Conservation (phyloP, 2,329 filamentous ascomycete genomes). For the Fusarium globosum region DNA sequence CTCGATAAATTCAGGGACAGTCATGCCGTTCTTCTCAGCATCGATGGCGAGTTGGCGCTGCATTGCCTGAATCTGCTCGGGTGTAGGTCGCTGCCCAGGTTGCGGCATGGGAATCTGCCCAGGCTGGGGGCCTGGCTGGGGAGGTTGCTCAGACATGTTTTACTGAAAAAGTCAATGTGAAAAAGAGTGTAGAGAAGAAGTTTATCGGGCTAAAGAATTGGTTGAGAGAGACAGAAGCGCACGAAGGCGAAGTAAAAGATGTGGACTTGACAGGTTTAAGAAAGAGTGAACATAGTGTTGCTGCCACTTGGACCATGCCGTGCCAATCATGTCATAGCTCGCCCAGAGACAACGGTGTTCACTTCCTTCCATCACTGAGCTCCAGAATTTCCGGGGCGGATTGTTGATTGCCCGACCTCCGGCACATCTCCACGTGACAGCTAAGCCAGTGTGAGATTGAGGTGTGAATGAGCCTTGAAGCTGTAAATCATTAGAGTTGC, state of each 20-base stretch:
- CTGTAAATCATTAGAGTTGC: neutral
- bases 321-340: conserved; percentile 42
- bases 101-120: conserved; percentile 50
- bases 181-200: conserved; percentile 29
- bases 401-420: conserved; percentile 47
- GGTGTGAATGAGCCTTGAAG: neutral
- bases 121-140: conserved; percentile 44
- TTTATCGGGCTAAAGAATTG: conserved; percentile 17
- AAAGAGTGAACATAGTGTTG: conserved; percentile 35
- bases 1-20: conserved; percentile 84
- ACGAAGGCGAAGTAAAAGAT: conserved; percentile 27
- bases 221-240: conserved; percentile 17
- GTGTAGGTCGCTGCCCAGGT: conserved; percentile 69
- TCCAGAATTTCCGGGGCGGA: conserved; percentile 39
- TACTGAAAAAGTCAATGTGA: conserved; percentile 15
- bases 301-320: conserved; percentile 40
- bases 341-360: conserved; percentile 52
- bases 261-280: conserved; percentile 24
- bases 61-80: conserved; percentile 87
- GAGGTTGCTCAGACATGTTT: conserved; percentile 47
- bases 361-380: conserved; percentile 43
- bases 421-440: conserved; percentile 37
- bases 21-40: conserved; percentile 85
- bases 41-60: conserved; percentile 85
- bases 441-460: neutral